Base-by-base conservation (phyloP, 257 asterid species). In the Solanum virginianum region DNA sequence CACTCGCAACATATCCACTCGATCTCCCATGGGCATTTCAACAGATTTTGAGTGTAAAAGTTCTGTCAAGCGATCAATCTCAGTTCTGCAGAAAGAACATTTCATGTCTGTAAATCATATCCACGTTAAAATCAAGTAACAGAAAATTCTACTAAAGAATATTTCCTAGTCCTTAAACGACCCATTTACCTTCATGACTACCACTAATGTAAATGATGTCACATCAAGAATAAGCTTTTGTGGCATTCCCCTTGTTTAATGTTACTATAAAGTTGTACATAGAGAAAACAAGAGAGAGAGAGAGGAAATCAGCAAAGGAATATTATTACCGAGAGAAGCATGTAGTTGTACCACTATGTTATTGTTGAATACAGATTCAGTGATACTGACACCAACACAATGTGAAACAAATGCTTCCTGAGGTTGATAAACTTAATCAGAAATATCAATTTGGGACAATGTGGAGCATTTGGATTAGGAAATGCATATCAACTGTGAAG, bases 31-130 rank as follows among this genome's bases (percentile, higher is more conserved):
- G 63, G 93, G 89, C 41, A 68, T 70, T 53, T 90, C 94, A 79
- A 81, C 90, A 82, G 93, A 94, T 87, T 91, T 93, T 86, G 98
- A 94, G 80, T 80, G 93, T 91, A 96, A 87, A 83, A 96, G 89
- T 72, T 88, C 92, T 59, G 95, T 92, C 94, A 96, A 89, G 55
- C 81, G 95, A 84, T 90, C 89, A 84, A 94, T 88, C 88, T 96
- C 98, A 88, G 94, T 87, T 88, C 99, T 96, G 97, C 91, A 86
- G 51, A 87, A 41, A 43, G 70, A 56, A 74, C 17, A 72, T 79
- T 39, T 69, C 70, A 17, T 39, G 24, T 45, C 18, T 63, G 71
- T 54, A 80, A 80, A 81, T 63, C 70, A 81, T 65, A 60, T 55
- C 29, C 16, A 26, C 16, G 9, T 70, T 39, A 20, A 63, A 79